These are phyloP conservation scores for Pyronema domesticum DNA, from an alignment of 495 filamentous ascomycete genomes.

Conservation along the genomic window DNA sequence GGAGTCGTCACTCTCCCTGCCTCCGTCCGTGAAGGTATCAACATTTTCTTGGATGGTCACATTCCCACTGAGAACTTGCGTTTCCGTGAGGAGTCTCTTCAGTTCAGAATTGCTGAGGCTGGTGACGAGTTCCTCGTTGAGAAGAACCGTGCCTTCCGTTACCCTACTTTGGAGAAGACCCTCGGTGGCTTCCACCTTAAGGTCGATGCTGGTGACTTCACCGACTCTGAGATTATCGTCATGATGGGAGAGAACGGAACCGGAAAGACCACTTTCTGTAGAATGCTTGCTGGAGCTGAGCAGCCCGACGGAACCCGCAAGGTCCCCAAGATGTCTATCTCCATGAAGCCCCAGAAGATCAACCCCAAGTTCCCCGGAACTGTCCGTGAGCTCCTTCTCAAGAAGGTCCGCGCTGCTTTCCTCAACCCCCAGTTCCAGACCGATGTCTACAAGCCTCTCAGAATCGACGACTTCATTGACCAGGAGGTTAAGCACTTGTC, in stretches of 20 bases:
- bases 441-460: constrained; percentile 95
- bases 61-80: constrained; percentile 96
- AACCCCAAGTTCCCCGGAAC: constrained; percentile 93
- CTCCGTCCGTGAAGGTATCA: constrained; percentile 97
- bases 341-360: constrained; percentile 99
- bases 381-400: constrained; percentile 87
- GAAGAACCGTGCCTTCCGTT: constrained; percentile 64
- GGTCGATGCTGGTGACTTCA: constrained; percentile 71
- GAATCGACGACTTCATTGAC: constrained; percentile 96
- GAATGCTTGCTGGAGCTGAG: constrained; percentile 76
- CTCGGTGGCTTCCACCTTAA: constrained; percentile 73
- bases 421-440: constrained; percentile 95
- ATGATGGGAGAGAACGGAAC: constrained; percentile 99
- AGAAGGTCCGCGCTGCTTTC: constrained; percentile 94
- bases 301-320: constrained; percentile 57
- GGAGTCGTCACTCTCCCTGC: constrained; percentile 95
- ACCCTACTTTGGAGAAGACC: constrained; percentile 86
- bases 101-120: constrained; percentile 86
- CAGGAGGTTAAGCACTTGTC: constrained; percentile 98
- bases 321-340: constrained; percentile 86
- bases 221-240: constrained; percentile 93
- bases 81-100: constrained; percentile 91
- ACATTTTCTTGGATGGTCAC: constrained; percentile 96
- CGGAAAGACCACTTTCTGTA: constrained; percentile 94
- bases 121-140: constrained; percentile 80